A percentile compares a stretch with the other conserved stretches of the same genome.
phyloP scores from a whole-genome alignment of 78 protist genomes.

The Dictyostelium citrinum region DNA sequence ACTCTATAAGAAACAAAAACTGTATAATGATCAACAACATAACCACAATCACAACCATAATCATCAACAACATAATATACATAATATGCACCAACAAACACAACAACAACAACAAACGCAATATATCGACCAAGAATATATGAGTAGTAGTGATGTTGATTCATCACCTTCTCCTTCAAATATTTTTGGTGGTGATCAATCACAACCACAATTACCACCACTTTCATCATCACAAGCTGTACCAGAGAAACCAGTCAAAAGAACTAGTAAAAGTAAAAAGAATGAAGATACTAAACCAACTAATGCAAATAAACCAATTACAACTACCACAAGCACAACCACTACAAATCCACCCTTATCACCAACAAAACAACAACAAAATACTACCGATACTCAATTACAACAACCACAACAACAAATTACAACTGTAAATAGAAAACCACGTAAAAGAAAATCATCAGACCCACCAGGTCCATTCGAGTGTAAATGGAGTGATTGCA shows the following conservation, averaged over 20 bases:
- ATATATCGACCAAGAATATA: background rate
- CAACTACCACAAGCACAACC: slow-evolving; percentile 20
- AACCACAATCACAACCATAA: background rate
- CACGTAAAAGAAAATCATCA: slow-evolving; percentile 44
- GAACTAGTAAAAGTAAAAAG: background rate
- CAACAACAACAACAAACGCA: background rate
- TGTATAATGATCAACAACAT: background rate
- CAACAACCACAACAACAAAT: background rate
- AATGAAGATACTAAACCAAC: background rate
- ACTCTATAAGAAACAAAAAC: background rate
- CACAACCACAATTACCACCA: background rate
- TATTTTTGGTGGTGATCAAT: background rate
- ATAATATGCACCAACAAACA: background rate
- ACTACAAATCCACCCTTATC: background rate
- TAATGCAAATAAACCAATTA: background rate
- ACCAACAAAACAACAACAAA: background rate
- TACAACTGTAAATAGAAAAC: slow-evolving; percentile 36
- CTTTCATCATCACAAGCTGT: background rate
- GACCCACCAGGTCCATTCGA: slow-evolving; percentile 71
- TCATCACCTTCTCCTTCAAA: background rate
- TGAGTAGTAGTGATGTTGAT: background rate
- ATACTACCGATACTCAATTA: background rate
- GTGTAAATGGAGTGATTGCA: slow-evolving; percentile 75
- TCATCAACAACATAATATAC: background rate
- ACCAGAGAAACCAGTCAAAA: background rate